Conservation (phyloP, 2,329 filamentous ascomycete genomes). For the Leptographium procerum region DNA sequence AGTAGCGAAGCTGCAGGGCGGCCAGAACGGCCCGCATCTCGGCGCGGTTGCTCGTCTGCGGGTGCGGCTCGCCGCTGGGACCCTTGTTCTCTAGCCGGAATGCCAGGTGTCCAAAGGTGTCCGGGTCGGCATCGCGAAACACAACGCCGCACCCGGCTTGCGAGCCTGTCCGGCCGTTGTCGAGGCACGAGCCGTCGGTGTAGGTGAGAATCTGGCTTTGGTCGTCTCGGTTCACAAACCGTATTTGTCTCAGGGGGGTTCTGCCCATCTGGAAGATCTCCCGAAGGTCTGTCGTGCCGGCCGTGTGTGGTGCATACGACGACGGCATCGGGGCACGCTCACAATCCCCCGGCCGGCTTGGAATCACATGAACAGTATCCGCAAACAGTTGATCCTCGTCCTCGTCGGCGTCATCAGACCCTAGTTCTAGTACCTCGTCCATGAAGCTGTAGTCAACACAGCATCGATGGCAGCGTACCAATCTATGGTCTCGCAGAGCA, state of each 20-base stretch:
- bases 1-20: constrained; percentile 29
- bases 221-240: neutral
- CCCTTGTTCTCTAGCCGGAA: constrained; percentile 24
- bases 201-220: neutral
- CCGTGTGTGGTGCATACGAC: neutral
- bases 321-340: neutral
- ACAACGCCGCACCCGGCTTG: constrained; percentile 17
- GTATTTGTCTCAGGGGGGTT: neutral
- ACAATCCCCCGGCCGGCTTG: too few relatives aligned
- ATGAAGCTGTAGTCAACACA: neutral
- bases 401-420: too few relatives aligned
- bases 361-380: too few relatives aligned
- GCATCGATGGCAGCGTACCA: neutral
- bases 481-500: neutral
- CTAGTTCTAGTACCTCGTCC: neutral
- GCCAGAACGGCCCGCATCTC: constrained; percentile 34
- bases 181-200: constrained; percentile 25
- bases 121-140: constrained; percentile 16
- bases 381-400: too few relatives aligned
- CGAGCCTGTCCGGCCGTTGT: constrained; percentile 18
- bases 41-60: constrained; percentile 32
- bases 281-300: neutral
- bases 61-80: constrained; percentile 18
- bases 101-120: neutral
- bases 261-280: neutral